Base-by-base conservation (phyloP, 441 rosid species). In the Adansonia madagascariensis region DNA sequence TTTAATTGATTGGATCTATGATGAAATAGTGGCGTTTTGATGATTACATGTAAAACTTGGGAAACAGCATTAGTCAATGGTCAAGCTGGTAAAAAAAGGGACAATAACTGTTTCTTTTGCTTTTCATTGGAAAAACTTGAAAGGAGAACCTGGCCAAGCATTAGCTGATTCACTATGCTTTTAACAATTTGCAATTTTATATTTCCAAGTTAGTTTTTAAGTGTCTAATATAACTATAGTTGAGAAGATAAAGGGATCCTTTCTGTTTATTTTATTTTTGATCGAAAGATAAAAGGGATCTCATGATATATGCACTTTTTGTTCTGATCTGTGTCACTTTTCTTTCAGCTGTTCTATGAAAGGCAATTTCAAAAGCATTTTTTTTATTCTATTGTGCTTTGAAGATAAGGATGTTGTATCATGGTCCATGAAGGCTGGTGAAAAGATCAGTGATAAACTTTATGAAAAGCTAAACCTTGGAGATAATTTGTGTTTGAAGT, bases 1-100 rank as follows among this genome's bases (percentile, higher is more conserved):
- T 68, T 74, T 69, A 12, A 22, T 60, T 56, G 35, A 67, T 72
- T 79, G 71, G 88, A 84, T 87, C 85, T 80, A 78, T 79, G 69
- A 49, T 75, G 75, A 20, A 66, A 75, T 78, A 57, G 80, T 85
- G 83, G 52, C 65, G 46, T 35, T 75, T 12, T 76, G 74, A 72
- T 80, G 73, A 75, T 65, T 53, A 66, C 53, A 76, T 78, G 27
- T 31, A 55, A 71, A 55, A 18, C 69, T 71, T 43, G 11, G 20
- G 44, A 50, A 76, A 43, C 56, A 35, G 3, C 24, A n/a, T 43
- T 73, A 47, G 81, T 71, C 79, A 70, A 68, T 44, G 24, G 70
- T 72, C 75, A 79, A 62, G 39, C 55, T 61, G 35, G 61, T 22
- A 46, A 78, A 35, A 64, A 71, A 9, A 57, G 71, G 71, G 71